Evolutionary conservation across 768 basidiomycete species (phyloP).

Genomic region (Polyporus arcularius): DNA sequence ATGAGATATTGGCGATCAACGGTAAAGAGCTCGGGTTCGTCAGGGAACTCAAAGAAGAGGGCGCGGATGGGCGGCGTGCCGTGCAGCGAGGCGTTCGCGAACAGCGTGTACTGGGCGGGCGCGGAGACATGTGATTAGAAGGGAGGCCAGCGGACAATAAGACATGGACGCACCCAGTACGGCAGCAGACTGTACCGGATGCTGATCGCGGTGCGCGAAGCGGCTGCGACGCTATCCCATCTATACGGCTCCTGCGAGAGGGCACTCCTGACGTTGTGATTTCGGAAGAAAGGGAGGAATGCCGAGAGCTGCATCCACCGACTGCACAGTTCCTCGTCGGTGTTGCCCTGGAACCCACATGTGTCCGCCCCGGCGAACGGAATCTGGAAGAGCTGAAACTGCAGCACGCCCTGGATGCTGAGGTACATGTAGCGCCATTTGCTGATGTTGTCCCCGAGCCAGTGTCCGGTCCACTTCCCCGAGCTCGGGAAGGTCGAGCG

Average conservation of each 20-base stretch:
- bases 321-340: slow-evolving; percentile 79
- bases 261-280: slow-evolving; percentile 69
- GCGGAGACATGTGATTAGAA: background rate
- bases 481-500: slow-evolving; percentile 70
- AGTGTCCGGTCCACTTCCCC: slow-evolving; percentile 73
- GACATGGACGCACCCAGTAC: slow-evolving; percentile 62
- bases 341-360: slow-evolving; percentile 69
- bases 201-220: slow-evolving; percentile 70
- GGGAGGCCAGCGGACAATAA: background rate
- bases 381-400: slow-evolving; percentile 83
- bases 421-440: slow-evolving; percentile 72
- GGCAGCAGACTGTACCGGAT: slow-evolving; percentile 72
- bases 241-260: slow-evolving; percentile 79
- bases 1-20: slow-evolving; percentile 73
- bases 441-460: slow-evolving; percentile 80
- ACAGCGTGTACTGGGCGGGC: slow-evolving; percentile 60
- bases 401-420: slow-evolving; percentile 74
- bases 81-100: slow-evolving; percentile 62
- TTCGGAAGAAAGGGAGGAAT: slow-evolving; percentile 81
- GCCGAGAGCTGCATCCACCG: slow-evolving; percentile 89
- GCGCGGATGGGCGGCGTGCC: slow-evolving; percentile 76
- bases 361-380: slow-evolving; percentile 85
- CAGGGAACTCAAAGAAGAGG: slow-evolving; percentile 77
- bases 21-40: slow-evolving; percentile 62
- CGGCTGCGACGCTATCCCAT: slow-evolving; percentile 80